Conservation (phyloP, 2,329 filamentous ascomycete species). For the Calonectria hawksworthii region DNA sequence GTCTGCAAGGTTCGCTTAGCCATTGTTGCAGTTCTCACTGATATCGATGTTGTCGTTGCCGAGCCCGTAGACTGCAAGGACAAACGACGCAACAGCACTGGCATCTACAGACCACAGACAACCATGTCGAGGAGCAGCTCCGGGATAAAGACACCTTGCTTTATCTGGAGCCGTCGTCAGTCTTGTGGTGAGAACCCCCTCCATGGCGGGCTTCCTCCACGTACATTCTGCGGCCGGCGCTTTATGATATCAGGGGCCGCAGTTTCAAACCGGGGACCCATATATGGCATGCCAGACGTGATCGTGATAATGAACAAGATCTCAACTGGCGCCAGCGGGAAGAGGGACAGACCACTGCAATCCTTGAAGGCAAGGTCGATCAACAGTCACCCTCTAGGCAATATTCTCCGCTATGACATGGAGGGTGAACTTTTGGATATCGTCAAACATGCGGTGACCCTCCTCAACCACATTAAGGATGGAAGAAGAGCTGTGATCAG, state of each 20-base stretch:
- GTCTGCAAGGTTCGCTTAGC: conserved; percentile 66
- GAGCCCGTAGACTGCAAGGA: conserved; percentile 64
- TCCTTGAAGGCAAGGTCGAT: conserved; percentile 81
- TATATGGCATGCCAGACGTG: conserved; percentile 80
- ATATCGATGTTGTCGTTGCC: conserved; percentile 65
- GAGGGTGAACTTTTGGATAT: conserved; percentile 80
- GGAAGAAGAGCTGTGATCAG: conserved; percentile 80
- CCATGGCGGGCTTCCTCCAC: conserved; percentile 24
- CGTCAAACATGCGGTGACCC: conserved; percentile 79
- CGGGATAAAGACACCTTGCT: conserved; percentile 72
- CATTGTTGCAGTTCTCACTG: conserved; percentile 71
- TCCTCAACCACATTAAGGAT: conserved; percentile 81
- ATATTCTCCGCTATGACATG: conserved; percentile 78
- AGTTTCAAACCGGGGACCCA: conserved; percentile 80
- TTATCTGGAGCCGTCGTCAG: conserved; percentile 44
- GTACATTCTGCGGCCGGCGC: conserved; percentile 75
- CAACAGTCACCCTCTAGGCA: conserved; percentile 77
- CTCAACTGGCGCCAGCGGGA: conserved; percentile 79
- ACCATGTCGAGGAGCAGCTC: conserved; percentile 77
- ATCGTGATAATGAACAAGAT: conserved; percentile 87
- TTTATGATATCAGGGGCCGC: conserved; percentile 78
- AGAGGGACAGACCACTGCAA: conserved; percentile 72
- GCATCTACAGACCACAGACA: conserved; percentile 77
- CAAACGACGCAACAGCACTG: conserved; percentile 68
- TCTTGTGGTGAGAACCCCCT: background rate